A percentile compares a stretch with the other conserved stretches of the same genome.
Evolutionary conservation across 202 grass and related monocot genomes (phyloP).

Genomic region (Setaria viridis): DNA sequence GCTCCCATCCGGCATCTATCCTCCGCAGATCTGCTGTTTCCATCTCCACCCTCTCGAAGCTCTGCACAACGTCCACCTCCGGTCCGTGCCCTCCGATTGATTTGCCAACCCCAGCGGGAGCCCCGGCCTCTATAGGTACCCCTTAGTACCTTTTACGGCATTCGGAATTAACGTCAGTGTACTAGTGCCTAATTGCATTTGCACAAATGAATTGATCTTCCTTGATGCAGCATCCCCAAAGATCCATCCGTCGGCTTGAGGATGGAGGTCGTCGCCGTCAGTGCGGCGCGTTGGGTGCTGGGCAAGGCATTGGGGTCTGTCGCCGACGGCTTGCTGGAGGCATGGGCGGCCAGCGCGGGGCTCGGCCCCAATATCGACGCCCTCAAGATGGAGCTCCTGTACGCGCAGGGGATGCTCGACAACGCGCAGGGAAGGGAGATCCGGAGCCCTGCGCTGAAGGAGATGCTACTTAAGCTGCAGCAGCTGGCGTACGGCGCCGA

Average conservation of each 20-base stretch:
- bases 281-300: conserved; percentile 12
- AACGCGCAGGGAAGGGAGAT: neutral
- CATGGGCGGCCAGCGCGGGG: conserved; percentile 32
- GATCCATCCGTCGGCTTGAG: neutral
- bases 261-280: neutral
- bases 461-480: conserved; percentile 24
- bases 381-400: conserved; percentile 41
- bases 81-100: too few species aligned
- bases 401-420: conserved; percentile 21
- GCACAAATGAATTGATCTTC: neutral
- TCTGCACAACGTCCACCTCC: too few species aligned
- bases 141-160: too few species aligned
- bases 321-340: conserved; percentile 21
- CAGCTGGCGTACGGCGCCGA: conserved; percentile 33
- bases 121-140: too few species aligned
- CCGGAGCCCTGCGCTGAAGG: conserved; percentile 2
- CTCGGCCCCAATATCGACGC: conserved; percentile 38
- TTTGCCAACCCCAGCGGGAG: too few species aligned
- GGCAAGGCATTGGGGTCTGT: conserved; percentile 27
- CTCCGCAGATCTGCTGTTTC: too few species aligned
- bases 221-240: neutral
- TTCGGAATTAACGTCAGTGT: too few species aligned
- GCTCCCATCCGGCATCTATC: too few species aligned
- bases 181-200: neutral
- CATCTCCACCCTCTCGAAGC: too few species aligned